Base-by-base conservation (phyloP, 176 grass and related monocot species). In the Cenchrus americanus region DNA sequence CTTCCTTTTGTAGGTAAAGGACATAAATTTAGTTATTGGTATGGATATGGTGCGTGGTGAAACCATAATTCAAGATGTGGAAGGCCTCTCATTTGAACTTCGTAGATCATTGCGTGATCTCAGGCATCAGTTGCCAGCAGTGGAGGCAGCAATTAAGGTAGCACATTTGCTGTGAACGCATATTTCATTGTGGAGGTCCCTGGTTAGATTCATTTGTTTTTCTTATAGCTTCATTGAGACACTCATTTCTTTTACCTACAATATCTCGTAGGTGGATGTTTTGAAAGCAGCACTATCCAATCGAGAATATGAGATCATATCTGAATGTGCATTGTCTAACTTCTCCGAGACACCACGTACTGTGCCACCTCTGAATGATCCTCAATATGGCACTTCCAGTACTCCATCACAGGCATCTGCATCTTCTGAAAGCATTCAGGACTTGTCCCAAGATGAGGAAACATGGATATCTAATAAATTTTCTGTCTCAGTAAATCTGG, bases 1-100 rank as follows among this genome's bases (percentile, higher is more conserved):
- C 69, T 76, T 67, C 30, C 37, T 6, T 37, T 77, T 87, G 65
- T 65, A 98, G 96, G 91, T 98, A 46, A 91, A 85, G 81, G 96
- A 98, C 89, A 95, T 98, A 74, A 95, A 98, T 79, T 87, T 98
- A 76, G 94, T 83, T 84, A 90, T 98, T 90, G 96, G 96, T 78
- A 92, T 93, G 80, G 52, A 89, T 47, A 93, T 82, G 84, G 77
- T 80, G 32, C 55, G 66, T 83, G 96, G 96, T 68, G 85, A 95
- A 89, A 93, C 86, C 79, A 98, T 98, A 79, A 98, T 98, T 87
- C 92, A 98, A 84, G 92, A 98, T 87, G 96, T 98, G 17, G 73
- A 93, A 84, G 96, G 96, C 21, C 79, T 98, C 62, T 98, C 96
- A 27, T 47, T 98, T 69, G 85, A 87, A 74, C 84, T 98, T 69